Conservation (phyloP, 148 eudicot genomes). For the Heliamphora exappendiculata region DNA sequence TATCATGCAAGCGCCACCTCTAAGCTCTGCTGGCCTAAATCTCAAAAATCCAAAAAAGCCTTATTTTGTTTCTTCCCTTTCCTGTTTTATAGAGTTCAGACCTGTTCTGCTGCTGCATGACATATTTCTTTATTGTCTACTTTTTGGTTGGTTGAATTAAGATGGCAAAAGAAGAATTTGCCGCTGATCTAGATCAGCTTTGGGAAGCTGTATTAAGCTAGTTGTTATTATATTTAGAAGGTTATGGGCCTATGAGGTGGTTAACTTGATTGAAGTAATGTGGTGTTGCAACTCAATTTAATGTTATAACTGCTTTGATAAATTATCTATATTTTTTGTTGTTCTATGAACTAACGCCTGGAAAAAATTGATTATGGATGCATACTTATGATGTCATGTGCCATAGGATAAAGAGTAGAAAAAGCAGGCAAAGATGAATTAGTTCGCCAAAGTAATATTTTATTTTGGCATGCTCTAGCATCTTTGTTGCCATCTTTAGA, state of each 20-base stretch:
- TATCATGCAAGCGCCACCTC: too few relatives aligned
- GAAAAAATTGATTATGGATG: background rate
- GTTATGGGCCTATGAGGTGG: background rate
- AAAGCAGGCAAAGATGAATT: background rate
- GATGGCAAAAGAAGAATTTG: too few relatives aligned
- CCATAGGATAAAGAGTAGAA: background rate
- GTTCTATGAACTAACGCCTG: background rate
- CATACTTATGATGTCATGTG: background rate
- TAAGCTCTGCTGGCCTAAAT: too few relatives aligned
- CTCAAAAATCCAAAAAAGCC: too few relatives aligned
- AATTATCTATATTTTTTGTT: background rate
- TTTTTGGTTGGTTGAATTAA: too few relatives aligned
- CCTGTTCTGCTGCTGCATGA: too few relatives aligned
- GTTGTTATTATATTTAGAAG: background rate
- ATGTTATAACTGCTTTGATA: background rate
- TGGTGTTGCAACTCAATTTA: background rate
- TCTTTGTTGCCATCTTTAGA: background rate
- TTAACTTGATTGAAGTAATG: background rate
- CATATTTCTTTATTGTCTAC: too few relatives aligned
- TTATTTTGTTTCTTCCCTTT: too few relatives aligned
- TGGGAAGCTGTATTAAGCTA: too few relatives aligned
- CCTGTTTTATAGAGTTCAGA: too few relatives aligned
- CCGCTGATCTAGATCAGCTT: too few relatives aligned
- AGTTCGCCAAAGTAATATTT: background rate
- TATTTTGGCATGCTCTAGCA: background rate